phyloP scores from a whole-genome alignment of 768 basidiomycete genomes.

The Wakefieldia striispora region DNA sequence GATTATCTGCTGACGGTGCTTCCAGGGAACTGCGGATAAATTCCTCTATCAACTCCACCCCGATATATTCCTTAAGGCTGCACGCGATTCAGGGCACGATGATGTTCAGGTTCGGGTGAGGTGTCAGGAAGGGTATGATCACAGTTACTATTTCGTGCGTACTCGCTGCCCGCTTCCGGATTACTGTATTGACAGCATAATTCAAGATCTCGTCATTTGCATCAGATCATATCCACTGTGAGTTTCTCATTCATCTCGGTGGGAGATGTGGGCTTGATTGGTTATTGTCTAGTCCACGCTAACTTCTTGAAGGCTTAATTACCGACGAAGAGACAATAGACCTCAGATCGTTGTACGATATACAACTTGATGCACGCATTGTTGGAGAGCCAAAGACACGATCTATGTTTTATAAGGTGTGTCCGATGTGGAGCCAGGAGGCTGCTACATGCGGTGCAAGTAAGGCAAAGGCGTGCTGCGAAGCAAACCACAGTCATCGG shows the following conservation, averaged over 20 bases:
- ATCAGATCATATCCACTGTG: conserved; percentile 86
- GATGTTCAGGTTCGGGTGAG: conserved; percentile 77
- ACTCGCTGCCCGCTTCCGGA: not conserved
- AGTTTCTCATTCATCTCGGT: conserved; percentile 28
- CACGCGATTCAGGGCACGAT: conserved; percentile 68
- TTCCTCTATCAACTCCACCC: conserved; percentile 90
- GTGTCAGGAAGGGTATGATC: conserved; percentile 82
- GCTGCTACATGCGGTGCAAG: conserved; percentile 1
- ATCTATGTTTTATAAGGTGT: not conserved
- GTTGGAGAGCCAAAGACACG: not conserved
- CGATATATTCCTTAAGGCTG: conserved; percentile 80
- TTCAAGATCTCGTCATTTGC: conserved; percentile 84
- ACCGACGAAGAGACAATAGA: not conserved
- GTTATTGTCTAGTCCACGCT: conserved; percentile 64
- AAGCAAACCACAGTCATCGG: not conserved
- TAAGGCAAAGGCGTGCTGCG: not conserved
- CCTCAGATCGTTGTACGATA: conserved; percentile 3
- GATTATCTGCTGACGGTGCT: not conserved
- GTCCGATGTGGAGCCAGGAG: not conserved
- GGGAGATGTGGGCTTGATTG: conserved; percentile 6
- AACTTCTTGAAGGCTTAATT: conserved; percentile 74
- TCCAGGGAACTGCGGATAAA: conserved; percentile 74
- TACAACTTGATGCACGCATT: conserved; percentile 2
- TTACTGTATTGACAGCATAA: not conserved
- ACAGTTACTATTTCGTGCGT: conserved; percentile 84